Evolutionary conservation across 352 stramenopile genomes (phyloP), one percentile per base, ranked within the genome.

Genomic region (Elongisporangium senticosum): DNA sequence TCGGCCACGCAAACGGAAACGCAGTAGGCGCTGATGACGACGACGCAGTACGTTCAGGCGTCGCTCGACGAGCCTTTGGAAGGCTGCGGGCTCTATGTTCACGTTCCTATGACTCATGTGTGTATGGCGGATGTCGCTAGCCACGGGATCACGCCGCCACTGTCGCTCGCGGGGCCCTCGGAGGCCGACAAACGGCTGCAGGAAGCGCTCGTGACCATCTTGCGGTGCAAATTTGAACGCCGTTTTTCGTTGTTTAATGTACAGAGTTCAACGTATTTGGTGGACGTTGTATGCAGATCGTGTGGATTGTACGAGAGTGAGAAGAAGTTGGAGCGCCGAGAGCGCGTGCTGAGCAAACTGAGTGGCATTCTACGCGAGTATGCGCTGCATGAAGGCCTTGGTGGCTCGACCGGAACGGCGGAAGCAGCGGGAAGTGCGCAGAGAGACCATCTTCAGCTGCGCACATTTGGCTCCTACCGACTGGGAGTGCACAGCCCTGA

Each of bases 391-490:
- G 84, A 95, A 70, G 79, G 63, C 0, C 57, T 81, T 14, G 49
- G 24, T 11, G 61, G 61, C 47, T 85, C 74, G 68, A 80, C 60
- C 40, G 78, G 94, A 56, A 83, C 67, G 60, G 59, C 65, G 37
- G 28, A 39, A 4, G 28, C 28, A 39, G 28, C 7, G 15, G 11
- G 13, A 1, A 43, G 11, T 43, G 33, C 3, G 11, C 11, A 15
- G 33, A 43, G 33, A 43, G 33, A 43, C 33, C 11, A 43, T 43
- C 20, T 93, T 53, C 71, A 92, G 55, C 61, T 98, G 11, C 77
- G 86, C 39, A 96, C 89, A 3, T 98, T 98, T 74, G 96, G 96
- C 43, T 98, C 92, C 0, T 96, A 88, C 51, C 74, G 85, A 6
- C 79, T 97, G 3, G 81, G 82, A 20, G 87, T 96, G 3, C 87